Base-by-base conservation (phyloP, 1,284 basidiomycete genomes). In the Malassezia arunalokei region DNA sequence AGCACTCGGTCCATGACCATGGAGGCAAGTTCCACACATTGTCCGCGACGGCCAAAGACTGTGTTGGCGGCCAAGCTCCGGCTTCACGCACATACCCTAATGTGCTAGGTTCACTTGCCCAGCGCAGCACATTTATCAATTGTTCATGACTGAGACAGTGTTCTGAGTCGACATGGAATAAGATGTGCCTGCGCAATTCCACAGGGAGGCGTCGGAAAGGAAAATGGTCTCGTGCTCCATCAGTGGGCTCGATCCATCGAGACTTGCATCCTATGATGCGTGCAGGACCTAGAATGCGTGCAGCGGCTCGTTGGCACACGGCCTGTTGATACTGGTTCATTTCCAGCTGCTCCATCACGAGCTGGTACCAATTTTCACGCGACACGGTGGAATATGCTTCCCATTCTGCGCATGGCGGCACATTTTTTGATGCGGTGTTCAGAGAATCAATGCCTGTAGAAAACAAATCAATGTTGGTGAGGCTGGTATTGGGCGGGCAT, bases 1-100 rank as follows among this genome's bases (percentile, higher is more conserved):
- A 54, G 43, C 47, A 48, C 14, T 49, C 42, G 14, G 38, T 43
- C 52, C 52, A 54, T 3, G 52, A 54, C 52, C 52, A 54, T 7
- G 46, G 47, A 5, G 42, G 52, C 8, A 49, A 15, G n/a, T 41
- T 35, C 43, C 30, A 33, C 2, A 20, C 33, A 24, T 8, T 17
- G 14, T n/a, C 7, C 8, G 40, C 37, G 33, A 15, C 28, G 9
- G 17, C 40, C 20, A 30, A 32, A n/a, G 45, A 32, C 15, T 41
- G 29, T 14, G 12, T 32, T 31, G 27, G n/a, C 29, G 12, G 38
- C 38, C 12, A n/a, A 14, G 31, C 29, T n/a, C 47, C 8, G 30
- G 11, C 7, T 15, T 27, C 43, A 20, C 31, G 27, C 11, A 40
- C 47, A 40, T 44, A 54, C 35, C 42, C 47, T 8, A 54, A 17